Base-by-base conservation (phyloP, 129 eudicot species). In the Rutidosis leptorrhynchoides region DNA sequence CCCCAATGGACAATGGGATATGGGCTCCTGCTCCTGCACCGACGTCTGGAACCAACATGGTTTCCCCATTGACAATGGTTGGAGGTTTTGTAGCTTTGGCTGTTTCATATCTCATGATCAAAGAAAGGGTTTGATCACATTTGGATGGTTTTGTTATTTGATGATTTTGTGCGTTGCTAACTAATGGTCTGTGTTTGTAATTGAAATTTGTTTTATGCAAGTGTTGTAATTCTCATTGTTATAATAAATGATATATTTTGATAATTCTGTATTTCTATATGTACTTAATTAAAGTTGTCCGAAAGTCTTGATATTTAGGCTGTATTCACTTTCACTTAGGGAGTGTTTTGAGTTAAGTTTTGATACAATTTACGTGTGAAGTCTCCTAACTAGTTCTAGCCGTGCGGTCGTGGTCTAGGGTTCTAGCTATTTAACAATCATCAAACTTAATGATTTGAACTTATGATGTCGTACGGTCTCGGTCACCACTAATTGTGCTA, bases 1-100 rank as follows among this genome's bases (percentile, higher is more conserved):
- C 25, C 79, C 83, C 4, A 74, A 72, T 72, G 82, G 4, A 52
- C 48, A 77, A 64, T 77, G 16, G 56, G 11, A 20, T 51, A 1
- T 19, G 56, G 56, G 17, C 65, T 6, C 79, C 83, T 4, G 83
- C 79, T 16, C 75, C 83, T 62, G 4, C 79, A n/a, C 83, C 83
- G 45, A 49, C 23, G 12, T 79, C 83, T 4, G 68, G 56, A 17
- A 68, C 76, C 79, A 35, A 68, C 42, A 23, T 71, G 26, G 59
- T 70, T 30, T 74, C 71, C 37, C 83, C 83, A 1, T 58, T 69
- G 17, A 61, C 60, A 1, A 5, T 79, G 72, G 52, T 64, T n/a
- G 76, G 71, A 56, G 72, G 67, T 19, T 29, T 74, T 30, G 60
- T 74, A 19, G 83, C 79, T 19, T 74, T 63, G 51, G 69, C 71